Conservation (phyloP, 257 asterid genomes). For the Jacaranda copaia region DNA sequence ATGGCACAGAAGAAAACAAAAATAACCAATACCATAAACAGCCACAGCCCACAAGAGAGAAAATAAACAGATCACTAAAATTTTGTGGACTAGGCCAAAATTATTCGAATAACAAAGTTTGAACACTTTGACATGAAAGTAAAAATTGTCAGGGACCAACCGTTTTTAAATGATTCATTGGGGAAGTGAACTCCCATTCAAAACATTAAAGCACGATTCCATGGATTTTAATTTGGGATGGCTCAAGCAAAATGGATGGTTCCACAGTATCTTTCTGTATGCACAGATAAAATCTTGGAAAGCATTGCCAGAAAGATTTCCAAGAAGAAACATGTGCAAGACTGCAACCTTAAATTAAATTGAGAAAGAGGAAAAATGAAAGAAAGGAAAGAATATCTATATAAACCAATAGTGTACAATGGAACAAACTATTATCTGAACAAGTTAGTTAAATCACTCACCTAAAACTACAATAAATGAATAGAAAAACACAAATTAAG, state of each 20-base stretch:
- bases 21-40: background rate
- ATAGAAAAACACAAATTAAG: background rate
- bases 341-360: background rate
- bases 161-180: background rate
- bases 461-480: background rate
- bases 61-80: background rate
- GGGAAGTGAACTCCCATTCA: background rate
- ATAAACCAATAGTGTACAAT: background rate
- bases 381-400: too few relatives aligned
- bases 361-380: too few relatives aligned
- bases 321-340: constrained; percentile 21
- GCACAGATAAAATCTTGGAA: constrained; percentile 5
- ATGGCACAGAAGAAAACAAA: too few relatives aligned
- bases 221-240: background rate
- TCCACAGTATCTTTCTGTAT: background rate
- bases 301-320: background rate
- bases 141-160: background rate
- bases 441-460: background rate
- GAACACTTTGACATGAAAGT: background rate
- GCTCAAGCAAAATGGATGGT: constrained; percentile 11
- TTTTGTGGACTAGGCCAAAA: constrained; percentile 5
- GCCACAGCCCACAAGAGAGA: background rate
- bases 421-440: background rate
- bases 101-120: background rate
- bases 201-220: constrained; percentile 3